These are phyloP conservation scores for Salvia splendens DNA, from an alignment of 257 asterid genomes.

Conservation along the genomic window DNA sequence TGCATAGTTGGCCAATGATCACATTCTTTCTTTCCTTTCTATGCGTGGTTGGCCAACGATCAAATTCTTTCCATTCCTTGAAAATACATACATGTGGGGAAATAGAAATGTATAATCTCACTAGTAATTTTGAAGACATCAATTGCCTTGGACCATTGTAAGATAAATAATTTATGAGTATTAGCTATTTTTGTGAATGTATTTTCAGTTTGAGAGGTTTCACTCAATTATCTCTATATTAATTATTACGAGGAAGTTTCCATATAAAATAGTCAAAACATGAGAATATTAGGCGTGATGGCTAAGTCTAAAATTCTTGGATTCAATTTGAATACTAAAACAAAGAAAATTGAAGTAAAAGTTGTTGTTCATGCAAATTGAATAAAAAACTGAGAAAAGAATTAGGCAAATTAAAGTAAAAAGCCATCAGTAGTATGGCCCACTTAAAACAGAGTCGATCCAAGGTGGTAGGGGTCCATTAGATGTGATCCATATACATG, in stretches of 20 bases:
- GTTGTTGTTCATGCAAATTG: no score
- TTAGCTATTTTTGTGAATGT: no score
- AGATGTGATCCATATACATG: slow-evolving; percentile 45
- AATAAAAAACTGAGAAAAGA: not conserved
- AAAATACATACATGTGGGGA: not conserved
- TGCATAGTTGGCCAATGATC: not conserved
- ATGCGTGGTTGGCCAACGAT: not conserved
- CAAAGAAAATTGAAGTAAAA: not conserved
- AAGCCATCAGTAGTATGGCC: slow-evolving; percentile 25
- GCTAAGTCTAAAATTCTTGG: no score
- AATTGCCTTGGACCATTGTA: no score
- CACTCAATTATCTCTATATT: no score
- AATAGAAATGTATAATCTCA: not conserved
- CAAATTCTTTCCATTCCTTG: not conserved
- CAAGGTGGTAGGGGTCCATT: slow-evolving; percentile 48
- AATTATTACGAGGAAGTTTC: no score
- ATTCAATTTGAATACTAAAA: no score
- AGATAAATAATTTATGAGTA: no score
- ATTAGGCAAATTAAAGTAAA: not conserved
- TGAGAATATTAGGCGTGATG: no score
- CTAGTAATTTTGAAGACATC: not conserved
- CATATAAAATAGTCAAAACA: no score
- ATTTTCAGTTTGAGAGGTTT: no score
- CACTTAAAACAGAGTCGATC: slow-evolving; percentile 11
- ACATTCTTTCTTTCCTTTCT: not conserved